phyloP scores from a whole-genome alignment of 352 stramenopile genomes.

The Phytophthora pinifolia region DNA sequence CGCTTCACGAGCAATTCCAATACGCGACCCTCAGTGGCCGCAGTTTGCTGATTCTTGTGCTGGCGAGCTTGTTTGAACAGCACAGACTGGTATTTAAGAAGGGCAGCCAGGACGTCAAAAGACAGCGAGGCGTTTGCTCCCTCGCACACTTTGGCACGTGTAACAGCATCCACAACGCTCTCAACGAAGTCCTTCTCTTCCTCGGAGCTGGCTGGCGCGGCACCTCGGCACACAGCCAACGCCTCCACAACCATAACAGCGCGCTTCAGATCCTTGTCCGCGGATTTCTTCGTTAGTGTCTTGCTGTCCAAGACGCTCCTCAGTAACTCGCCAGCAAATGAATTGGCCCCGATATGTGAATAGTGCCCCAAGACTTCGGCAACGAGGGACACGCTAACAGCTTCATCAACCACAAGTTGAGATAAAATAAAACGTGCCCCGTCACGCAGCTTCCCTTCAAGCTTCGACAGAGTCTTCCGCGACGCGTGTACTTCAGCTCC shows the following conservation, averaged over 20 bases:
- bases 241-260: conserved; percentile 41
- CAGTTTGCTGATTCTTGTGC: conserved; percentile 13
- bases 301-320: conserved; percentile 9
- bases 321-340: conserved; percentile 44
- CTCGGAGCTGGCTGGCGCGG: conserved; percentile 7
- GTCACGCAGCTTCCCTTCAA: conserved; percentile 17
- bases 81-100: conserved; percentile 56
- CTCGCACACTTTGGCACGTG: conserved; percentile 21
- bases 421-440: conserved; percentile 24
- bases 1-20: conserved; percentile 29
- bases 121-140: conserved; percentile 20
- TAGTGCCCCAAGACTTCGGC: conserved; percentile 38
- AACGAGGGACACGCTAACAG: conserved; percentile 22
- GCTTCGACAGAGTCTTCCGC: neutral
- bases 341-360: conserved; percentile 20
- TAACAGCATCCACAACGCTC: conserved; percentile 27
- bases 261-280: conserved; percentile 20
- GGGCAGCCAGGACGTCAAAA: conserved; percentile 47
- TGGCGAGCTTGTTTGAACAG: conserved; percentile 17
- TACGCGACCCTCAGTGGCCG: conserved; percentile 1
- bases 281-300: neutral
- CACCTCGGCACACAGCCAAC: conserved; percentile 24
- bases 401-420: conserved; percentile 20
- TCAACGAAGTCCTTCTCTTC: conserved; percentile 40
- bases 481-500: conserved; percentile 19